These are phyloP conservation scores for Rhizopogon roseolus DNA, from an alignment of 768 basidiomycete species.

Conservation along the genomic window DNA sequence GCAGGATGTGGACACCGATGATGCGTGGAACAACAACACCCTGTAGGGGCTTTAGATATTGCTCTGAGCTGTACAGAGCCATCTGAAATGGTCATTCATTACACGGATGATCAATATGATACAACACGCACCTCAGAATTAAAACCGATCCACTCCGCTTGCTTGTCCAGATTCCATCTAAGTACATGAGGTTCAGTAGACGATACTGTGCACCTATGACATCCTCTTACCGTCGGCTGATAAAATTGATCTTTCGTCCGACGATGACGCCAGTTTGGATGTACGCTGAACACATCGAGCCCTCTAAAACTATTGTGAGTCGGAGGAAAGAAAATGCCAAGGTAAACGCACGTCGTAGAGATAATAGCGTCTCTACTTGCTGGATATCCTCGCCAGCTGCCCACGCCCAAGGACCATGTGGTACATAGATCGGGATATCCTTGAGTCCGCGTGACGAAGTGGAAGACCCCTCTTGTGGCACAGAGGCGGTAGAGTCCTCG, in stretches of 20 bases:
- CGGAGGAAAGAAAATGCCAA: neutral
- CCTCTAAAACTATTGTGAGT: constrained; percentile 21
- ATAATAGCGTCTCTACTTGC: constrained; percentile 20
- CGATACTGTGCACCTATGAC: neutral
- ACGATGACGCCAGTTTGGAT: constrained; percentile 30
- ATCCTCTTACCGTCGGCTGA: constrained; percentile 32
- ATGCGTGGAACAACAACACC: constrained; percentile 48
- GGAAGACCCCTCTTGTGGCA: neutral
- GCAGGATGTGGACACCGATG: constrained; percentile 42
- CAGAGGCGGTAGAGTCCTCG: neutral
- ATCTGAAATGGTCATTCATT: constrained; percentile 32
- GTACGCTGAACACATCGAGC: constrained; percentile 31
- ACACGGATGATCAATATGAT: constrained; percentile 1
- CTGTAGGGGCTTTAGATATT: constrained; percentile 46
- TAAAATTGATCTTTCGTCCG: constrained; percentile 24
- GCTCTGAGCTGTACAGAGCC: constrained; percentile 42
- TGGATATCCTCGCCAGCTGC: constrained; percentile 21
- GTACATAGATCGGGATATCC: constrained; percentile 17
- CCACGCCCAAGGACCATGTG: constrained; percentile 30
- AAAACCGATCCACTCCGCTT: constrained; percentile 34
- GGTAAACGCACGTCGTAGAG: constrained; percentile 18
- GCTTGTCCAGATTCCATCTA: constrained; percentile 29
- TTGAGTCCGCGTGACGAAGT: constrained; percentile 2
- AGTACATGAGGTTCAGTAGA: neutral
- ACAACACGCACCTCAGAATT: constrained; percentile 30